phyloP scores from a whole-genome alignment of 129 eudicot genomes.

The Heracleum sosnowskyi region DNA sequence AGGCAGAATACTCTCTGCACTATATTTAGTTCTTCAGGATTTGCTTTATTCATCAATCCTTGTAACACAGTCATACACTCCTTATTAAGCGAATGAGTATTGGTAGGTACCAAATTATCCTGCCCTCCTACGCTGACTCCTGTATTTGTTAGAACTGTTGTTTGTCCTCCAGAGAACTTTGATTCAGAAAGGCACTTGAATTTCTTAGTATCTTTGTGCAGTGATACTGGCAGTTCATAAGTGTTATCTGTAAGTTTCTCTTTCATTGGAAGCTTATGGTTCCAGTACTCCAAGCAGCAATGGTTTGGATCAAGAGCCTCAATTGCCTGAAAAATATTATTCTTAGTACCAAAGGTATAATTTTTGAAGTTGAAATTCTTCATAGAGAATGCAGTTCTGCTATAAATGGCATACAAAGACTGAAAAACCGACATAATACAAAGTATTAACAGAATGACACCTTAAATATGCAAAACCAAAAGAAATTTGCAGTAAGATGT shows the following conservation, averaged over 20 bases:
- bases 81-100: constrained; percentile 1
- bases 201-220: not conserved
- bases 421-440: not conserved
- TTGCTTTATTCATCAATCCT: constrained; percentile 27
- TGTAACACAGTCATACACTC: constrained; percentile 9
- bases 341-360: not conserved
- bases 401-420: not conserved
- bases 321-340: constrained; percentile 29
- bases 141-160: not conserved
- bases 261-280: constrained; percentile 16
- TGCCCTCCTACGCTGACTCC: not conserved
- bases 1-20: constrained; percentile 18
- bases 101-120: not conserved
- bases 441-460: not conserved
- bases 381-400: not conserved
- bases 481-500: not conserved
- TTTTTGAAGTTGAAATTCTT: not conserved
- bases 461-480: not conserved
- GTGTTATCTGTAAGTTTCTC: not conserved
- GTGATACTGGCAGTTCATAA: not conserved
- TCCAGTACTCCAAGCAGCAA: constrained; percentile 45
- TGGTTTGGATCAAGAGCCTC: constrained; percentile 44
- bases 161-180: constrained; percentile 9
- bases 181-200: constrained; percentile 6
- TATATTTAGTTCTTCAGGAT: constrained; percentile 25